These are phyloP conservation scores for Globisporangium yorkense DNA, from an alignment of 352 stramenopile species.

Conservation along the genomic window DNA sequence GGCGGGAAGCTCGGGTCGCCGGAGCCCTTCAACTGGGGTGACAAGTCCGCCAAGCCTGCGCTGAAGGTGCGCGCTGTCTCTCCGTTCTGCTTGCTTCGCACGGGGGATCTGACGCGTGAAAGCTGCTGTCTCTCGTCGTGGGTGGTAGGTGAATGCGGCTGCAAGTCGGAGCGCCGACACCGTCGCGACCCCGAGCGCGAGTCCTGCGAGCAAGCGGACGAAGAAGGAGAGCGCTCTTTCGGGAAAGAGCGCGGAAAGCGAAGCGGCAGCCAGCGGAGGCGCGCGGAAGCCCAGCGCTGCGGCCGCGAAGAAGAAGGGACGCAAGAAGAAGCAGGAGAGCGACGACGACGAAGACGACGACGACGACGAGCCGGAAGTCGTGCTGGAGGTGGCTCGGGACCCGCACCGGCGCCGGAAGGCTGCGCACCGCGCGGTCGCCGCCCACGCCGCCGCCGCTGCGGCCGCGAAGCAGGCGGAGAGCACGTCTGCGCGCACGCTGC, in stretches of 20 bases:
- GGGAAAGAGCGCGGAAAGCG: background rate
- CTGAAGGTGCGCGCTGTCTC: background rate
- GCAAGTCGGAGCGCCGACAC: background rate
- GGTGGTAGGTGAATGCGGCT: background rate
- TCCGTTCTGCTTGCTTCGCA: background rate
- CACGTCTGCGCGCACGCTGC: constrained; percentile 29
- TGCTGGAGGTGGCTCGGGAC: constrained; percentile 16
- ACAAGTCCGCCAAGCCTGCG: constrained; percentile 10
- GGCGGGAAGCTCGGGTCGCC: constrained; percentile 27
- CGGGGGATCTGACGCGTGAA: background rate
- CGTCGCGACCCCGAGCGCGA: constrained; percentile 1
- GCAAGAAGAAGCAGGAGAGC: constrained; percentile 7
- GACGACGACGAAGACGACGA: constrained; percentile 10
- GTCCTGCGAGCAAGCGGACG: constrained; percentile 19
- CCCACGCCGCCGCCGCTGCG: constrained; percentile 51
- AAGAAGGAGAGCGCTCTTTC: constrained; percentile 1
- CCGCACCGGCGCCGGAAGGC: constrained; percentile 40
- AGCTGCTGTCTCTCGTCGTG: background rate
- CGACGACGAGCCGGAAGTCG: constrained; percentile 18
- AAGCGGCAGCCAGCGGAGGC: background rate
- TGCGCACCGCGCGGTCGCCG: constrained; percentile 48
- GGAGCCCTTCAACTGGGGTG: constrained; percentile 42
- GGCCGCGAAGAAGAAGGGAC: background rate
- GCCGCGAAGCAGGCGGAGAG: constrained; percentile 27
- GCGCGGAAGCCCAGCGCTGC: constrained; percentile 7